Base-by-base conservation (phyloP, 1,284 basidiomycete genomes). In the Marasmius fiardii region DNA sequence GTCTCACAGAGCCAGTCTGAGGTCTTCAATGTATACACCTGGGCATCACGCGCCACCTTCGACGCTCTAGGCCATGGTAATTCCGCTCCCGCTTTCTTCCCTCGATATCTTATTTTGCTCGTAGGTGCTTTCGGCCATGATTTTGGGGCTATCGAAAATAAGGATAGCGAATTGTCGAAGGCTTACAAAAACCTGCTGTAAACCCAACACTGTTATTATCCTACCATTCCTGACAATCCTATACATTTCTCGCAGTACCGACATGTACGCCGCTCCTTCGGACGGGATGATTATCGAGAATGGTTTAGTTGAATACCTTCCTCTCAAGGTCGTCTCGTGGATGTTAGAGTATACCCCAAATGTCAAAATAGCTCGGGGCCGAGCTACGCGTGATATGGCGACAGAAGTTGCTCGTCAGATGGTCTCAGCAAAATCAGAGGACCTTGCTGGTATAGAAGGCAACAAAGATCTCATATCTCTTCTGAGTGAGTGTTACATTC, bases 41-140 rank as follows among this genome's bases (percentile, higher is more conserved):
- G 75, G 74, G 48, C 71, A 20, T 72, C 74, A 35, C 69, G 72
- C 8, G 74, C 72, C 2, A 71, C 75, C 10, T 59, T 80, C 48
- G 79, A 80, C 65, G 72, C 74, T 6, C 75, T 80, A 35, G 79
- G 77, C 3, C 67, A 74, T 64, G 74, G 78, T 76, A 53, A 1
- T 53, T 34, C n/a, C 10, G 24, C 11, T 24, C 4, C 1, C 31
- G 7, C 16, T 18, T 16, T 10, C 5, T 3, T n/a, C 14, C 14
- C 7, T 20, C 23, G 20, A n/a, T 11, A 23, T 33, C 1, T 14
- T 56, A 8, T 18, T 33, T 3, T 35, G 26, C n/a, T 28, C 14
- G 5, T 23, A 60, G 55, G 52, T 21, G 58, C 49, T 1, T 60
- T 60, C 24, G 53, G 56, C 21, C 54, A 53, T 37, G 21, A 55